These are phyloP conservation scores for Mucor plumbeus DNA, from an alignment of 371 early-diverging fungal species.

Conservation along the genomic window DNA sequence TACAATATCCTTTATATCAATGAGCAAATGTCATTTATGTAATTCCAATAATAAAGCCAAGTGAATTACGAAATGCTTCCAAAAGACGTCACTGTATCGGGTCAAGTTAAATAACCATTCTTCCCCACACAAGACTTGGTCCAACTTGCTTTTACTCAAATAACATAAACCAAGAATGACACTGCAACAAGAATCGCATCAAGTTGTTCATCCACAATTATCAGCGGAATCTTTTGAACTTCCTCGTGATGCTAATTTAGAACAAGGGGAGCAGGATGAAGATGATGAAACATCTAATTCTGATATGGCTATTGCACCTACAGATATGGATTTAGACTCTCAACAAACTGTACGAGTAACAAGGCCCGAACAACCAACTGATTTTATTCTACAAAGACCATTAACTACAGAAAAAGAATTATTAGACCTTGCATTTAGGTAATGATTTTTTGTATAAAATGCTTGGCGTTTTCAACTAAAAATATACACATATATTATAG, in stretches of 20 bases:
- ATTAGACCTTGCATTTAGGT: constrained; percentile 47
- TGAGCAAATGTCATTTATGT: too few relatives aligned
- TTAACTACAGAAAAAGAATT: constrained; percentile 36
- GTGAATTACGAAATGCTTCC: too few relatives aligned
- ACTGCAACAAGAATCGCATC: constrained; percentile 19
- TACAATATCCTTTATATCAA: too few relatives aligned
- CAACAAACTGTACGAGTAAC: constrained; percentile 42
- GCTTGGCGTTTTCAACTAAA: constrained; percentile 10
- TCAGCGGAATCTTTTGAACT: constrained; percentile 18
- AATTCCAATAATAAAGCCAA: too few relatives aligned
- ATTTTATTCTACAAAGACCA: constrained; percentile 39
- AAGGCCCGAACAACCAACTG: constrained; percentile 45
- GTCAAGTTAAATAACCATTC: too few relatives aligned
- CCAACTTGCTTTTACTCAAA: not conserved
- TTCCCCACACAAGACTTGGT: too few relatives aligned
- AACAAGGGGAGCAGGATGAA: constrained; percentile 19
- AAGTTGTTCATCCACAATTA: constrained; percentile 24
- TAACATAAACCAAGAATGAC: constrained; percentile 18
- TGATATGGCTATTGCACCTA: constrained; percentile 21
- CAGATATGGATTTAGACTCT: constrained; percentile 19
- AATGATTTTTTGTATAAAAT: constrained; percentile 13
- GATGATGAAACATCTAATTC: constrained; percentile 24
- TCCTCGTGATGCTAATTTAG: constrained; percentile 1
- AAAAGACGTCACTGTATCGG: too few relatives aligned
- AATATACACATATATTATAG: constrained; percentile 36